Percentiles rank a stretch among this genome's conserved stretches.
These are phyloP conservation scores for Raphanus sativus DNA, from an alignment of 345 rosid genomes.

Conservation along the genomic window DNA sequence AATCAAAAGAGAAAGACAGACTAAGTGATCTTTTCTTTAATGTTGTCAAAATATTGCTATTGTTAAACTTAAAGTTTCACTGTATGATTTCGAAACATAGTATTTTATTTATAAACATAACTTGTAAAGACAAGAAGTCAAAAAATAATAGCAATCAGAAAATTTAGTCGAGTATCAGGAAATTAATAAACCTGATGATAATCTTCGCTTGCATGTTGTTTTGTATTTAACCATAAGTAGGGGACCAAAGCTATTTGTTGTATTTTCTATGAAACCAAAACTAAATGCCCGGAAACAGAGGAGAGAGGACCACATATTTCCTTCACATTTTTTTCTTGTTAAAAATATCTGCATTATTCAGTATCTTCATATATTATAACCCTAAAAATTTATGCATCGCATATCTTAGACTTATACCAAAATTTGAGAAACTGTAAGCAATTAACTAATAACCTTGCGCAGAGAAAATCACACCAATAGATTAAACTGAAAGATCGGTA, in stretches of 20 bases:
- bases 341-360: conserved; percentile 21
- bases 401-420: conserved; percentile 30
- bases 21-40: neutral
- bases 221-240: conserved; percentile 24
- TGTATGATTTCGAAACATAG: neutral
- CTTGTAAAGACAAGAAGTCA: neutral
- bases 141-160: neutral
- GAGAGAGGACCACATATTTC: conserved; percentile 31
- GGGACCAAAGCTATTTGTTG: conserved; percentile 37
- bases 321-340: neutral
- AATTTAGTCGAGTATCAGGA: neutral
- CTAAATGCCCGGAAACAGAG: neutral
- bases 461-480: neutral
- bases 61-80: neutral
- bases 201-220: neutral
- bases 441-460: neutral
- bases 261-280: conserved; percentile 31
- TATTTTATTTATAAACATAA: neutral
- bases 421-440: neutral
- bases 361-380: neutral
- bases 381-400: conserved; percentile 22
- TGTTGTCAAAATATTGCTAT: neutral
- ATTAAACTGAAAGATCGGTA: neutral
- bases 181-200: neutral
- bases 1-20: neutral